Base-by-base conservation (phyloP, 2,329 filamentous ascomycete species). In the Talaromyces sp. region DNA sequence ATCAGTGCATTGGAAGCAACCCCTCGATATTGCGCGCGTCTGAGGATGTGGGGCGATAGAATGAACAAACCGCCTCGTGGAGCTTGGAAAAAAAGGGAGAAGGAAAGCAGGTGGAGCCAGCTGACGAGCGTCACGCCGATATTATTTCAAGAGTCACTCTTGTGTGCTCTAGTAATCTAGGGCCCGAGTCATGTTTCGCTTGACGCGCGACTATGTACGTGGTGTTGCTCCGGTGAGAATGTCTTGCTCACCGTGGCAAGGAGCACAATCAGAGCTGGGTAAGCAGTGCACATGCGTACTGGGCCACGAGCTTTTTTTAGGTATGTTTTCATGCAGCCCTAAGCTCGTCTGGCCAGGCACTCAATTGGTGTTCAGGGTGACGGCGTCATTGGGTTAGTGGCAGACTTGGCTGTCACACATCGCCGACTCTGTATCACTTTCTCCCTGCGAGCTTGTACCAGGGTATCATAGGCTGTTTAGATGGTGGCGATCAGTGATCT, bases 141-240 rank as follows among this genome's bases (percentile, higher is more conserved):
- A 41, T 45, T 48, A 54, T 53, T n/a, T 42, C 36, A 42, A 33
- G 27, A 33, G 20, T 36, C 36, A 14, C 30, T 44, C 30, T 24
- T 11, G 17, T 44, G 30, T 22, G 24, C 24, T 51, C 33, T 9
- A 24, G 24, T 29, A 5, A 32, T 16, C 11, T 11, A n/a, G 29
- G 35, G 10, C 20, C 39, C 35, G 45, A 48, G 9, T 51, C 42
- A 45, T 40, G 40, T 50, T 55, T 39, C 24, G 52, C 33, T 54
- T 57, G 52, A 52, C 49, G 52, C 49, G 52, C 55, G 52, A 57
- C 49, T 57, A 52, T 16, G 19, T 24, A 41, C 24, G 24, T 27
- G 24, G n/a, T 27, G 36, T n/a, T 41, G 13, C 37, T 27, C 37
- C 19, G 9, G 37, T 40, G 40, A n/a, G 13, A 30, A 17, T 27